Percentiles rank a stretch among this genome's conserved stretches.
Evolutionary conservation across 2,329 filamentous ascomycete species (phyloP).

Genomic region (Colletotrichum spinosum): DNA sequence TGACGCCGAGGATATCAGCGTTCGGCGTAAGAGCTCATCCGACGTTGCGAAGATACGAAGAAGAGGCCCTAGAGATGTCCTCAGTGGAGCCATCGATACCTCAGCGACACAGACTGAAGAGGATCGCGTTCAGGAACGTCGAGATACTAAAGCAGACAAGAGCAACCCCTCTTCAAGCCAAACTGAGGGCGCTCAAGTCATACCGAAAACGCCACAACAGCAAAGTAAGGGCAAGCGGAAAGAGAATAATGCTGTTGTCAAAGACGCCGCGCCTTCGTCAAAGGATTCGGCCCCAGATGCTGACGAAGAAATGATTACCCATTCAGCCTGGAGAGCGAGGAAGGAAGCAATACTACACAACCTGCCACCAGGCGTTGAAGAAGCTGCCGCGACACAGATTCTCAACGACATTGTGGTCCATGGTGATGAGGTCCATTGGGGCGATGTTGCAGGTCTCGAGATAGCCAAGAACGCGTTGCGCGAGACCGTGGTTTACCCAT

Average conservation of each 20-base stretch:
- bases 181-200: slow-evolving; percentile 7
- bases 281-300: slow-evolving; percentile 52
- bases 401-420: slow-evolving; percentile 95
- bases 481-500: slow-evolving; percentile 97
- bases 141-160: too few relatives aligned
- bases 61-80: slow-evolving; percentile 23
- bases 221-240: slow-evolving; percentile 44
- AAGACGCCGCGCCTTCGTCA: slow-evolving; percentile 60
- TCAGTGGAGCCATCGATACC: background rate
- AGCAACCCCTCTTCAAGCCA: slow-evolving; percentile 22
- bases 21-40: slow-evolving; percentile 24
- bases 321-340: slow-evolving; percentile 69
- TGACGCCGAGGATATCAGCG: slow-evolving; percentile 20
- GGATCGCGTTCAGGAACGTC: too few relatives aligned
- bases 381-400: slow-evolving; percentile 87
- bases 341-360: slow-evolving; percentile 78
- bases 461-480: slow-evolving; percentile 91
- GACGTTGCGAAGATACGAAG: slow-evolving; percentile 19
- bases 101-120: background rate
- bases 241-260: slow-evolving; percentile 51
- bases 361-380: slow-evolving; percentile 85
- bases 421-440: slow-evolving; percentile 95
- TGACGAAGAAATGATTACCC: slow-evolving; percentile 52
- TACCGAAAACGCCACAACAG: background rate
- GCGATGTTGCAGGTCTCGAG: slow-evolving; percentile 90